phyloP scores from a whole-genome alignment of 2,329 filamentous ascomycete genomes.

The Neurospora crassa region DNA sequence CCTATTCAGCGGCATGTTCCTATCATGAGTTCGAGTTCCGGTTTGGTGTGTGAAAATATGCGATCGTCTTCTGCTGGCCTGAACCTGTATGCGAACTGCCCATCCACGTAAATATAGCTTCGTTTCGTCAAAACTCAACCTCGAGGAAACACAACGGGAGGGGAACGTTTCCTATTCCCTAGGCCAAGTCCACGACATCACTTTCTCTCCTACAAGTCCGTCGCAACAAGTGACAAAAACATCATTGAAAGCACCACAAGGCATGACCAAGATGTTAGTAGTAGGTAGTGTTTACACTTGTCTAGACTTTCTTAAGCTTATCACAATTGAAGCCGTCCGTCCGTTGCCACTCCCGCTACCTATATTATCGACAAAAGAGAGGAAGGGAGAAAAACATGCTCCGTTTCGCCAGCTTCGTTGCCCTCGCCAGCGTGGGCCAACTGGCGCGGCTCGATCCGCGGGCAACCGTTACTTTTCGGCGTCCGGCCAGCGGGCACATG shows the following conservation, averaged over 20 bases:
- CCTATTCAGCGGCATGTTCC: too few relatives aligned
- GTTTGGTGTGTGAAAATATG: too few relatives aligned
- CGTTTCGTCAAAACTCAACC: too few relatives aligned
- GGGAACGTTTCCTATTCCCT: neutral
- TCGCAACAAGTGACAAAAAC: neutral
- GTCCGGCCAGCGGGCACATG: slow-evolving; percentile 12
- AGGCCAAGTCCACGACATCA: neutral
- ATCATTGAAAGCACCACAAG: too few relatives aligned
- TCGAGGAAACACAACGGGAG: neutral
- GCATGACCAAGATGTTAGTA: too few relatives aligned
- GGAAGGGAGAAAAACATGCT: too few relatives aligned
- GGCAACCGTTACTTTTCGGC: slow-evolving; percentile 16
- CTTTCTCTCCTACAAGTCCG: neutral
- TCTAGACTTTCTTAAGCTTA: too few relatives aligned
- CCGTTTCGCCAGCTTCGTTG: neutral
- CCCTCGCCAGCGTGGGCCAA: slow-evolving; percentile 5
- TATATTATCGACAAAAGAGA: neutral
- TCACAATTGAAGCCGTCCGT: neutral
- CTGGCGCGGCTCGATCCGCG: slow-evolving; percentile 14
- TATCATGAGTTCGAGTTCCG: too few relatives aligned
- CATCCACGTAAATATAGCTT: too few relatives aligned
- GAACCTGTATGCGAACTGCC: too few relatives aligned
- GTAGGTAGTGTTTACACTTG: neutral
- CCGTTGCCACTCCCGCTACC: neutral
- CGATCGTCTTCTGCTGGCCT: too few relatives aligned